These are phyloP conservation scores for Serendipita sp. DNA, from an alignment of 768 basidiomycete genomes.

Conservation along the genomic window DNA sequence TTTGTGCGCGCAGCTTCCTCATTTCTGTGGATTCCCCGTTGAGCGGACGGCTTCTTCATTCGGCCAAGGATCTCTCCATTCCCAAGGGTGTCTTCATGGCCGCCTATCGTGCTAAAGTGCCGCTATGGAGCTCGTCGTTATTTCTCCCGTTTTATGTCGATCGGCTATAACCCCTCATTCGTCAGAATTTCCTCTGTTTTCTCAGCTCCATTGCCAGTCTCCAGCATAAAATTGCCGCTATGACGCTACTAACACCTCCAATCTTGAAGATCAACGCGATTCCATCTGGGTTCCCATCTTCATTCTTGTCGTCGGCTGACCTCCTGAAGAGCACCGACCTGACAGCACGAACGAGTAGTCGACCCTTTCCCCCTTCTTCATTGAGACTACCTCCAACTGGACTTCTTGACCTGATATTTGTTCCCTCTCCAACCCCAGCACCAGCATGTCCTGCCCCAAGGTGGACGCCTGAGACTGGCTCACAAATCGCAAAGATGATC, in stretches of 20 bases:
- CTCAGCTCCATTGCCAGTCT: background rate
- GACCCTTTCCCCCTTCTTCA: background rate
- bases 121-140: no score
- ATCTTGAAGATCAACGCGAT: background rate
- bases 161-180: no score
- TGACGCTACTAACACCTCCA: background rate
- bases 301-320: background rate
- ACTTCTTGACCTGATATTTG: background rate
- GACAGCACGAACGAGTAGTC: background rate
- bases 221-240: background rate
- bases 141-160: no score
- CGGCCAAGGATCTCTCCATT: no score
- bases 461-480: constrained; percentile 26
- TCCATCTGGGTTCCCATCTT: background rate
- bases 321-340: background rate
- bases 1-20: no score
- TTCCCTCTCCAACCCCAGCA: background rate
- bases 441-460: constrained; percentile 7
- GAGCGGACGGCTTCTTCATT: no score
- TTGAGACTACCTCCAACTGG: background rate
- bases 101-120: no score
- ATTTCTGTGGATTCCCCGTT: no score
- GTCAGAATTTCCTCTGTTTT: background rate
- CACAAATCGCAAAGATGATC: constrained; percentile 72
- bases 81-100: no score